A percentile compares a stretch with the other conserved stretches of the same genome.
phyloP scores from a whole-genome alignment of 768 basidiomycete species.

The Sporobolomyces phaffii region DNA sequence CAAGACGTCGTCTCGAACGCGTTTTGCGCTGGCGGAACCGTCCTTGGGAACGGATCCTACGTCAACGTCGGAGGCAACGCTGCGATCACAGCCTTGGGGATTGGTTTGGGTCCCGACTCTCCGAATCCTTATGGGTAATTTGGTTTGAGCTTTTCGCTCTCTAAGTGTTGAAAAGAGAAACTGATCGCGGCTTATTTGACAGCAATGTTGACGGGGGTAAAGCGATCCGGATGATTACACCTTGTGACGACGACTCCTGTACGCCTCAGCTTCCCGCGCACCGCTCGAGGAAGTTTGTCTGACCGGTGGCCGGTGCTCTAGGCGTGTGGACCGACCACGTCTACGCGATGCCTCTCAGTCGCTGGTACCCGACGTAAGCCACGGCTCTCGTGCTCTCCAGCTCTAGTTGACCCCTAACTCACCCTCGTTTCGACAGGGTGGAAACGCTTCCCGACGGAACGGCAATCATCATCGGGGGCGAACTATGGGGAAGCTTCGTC shows the following conservation, averaged over 20 bases:
- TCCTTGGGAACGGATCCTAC: slow-evolving; percentile 40
- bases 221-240: slow-evolving; percentile 52
- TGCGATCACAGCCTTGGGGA: slow-evolving; percentile 35
- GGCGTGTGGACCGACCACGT: slow-evolving; percentile 51
- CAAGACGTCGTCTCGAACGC: slow-evolving; percentile 70
- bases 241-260: slow-evolving; percentile 63
- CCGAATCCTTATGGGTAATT: slow-evolving; percentile 60
- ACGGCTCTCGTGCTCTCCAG: too few species aligned
- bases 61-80: slow-evolving; percentile 42
- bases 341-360: slow-evolving; percentile 14
- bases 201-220: slow-evolving; percentile 55
- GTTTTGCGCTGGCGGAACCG: slow-evolving; percentile 39
- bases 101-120: slow-evolving; percentile 27
- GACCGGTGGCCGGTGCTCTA: slow-evolving; percentile 67
- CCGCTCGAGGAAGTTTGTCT: too few species aligned
- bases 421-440: slow-evolving; percentile 45
- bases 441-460: slow-evolving; percentile 63
- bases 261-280: too few species aligned
- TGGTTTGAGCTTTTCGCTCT: background rate
- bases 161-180: too few species aligned
- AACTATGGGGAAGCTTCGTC: slow-evolving; percentile 62
- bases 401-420: background rate
- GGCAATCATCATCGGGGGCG: slow-evolving; percentile 57
- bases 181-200: background rate
- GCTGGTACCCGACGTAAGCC: slow-evolving; percentile 69